Evolutionary conservation across 495 filamentous ascomycete genomes (phyloP).

Genomic region (Echria macrotheca): DNA sequence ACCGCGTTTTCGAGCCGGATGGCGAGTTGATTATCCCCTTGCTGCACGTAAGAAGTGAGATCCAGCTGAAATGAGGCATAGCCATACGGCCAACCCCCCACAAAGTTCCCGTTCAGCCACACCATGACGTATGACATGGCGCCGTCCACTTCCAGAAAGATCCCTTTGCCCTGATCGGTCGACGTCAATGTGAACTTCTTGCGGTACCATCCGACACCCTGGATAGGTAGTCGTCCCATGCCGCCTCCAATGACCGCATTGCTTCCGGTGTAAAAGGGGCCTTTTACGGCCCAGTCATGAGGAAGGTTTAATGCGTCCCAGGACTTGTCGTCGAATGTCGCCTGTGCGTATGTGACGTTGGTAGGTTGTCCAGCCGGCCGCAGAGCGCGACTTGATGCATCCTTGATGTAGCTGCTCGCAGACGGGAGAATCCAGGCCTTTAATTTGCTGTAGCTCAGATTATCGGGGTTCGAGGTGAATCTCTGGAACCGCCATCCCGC

Average conservation of each 20-base stretch:
- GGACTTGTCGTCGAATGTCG: slow-evolving; percentile 12
- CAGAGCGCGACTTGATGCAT: slow-evolving; percentile 6
- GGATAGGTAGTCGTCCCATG: slow-evolving; percentile 51
- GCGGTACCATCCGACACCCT: slow-evolving; percentile 49
- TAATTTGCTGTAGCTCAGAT: slow-evolving; percentile 17
- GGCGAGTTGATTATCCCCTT: slow-evolving; percentile 40
- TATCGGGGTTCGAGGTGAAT: slow-evolving; percentile 19
- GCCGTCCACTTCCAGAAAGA: slow-evolving; percentile 46
- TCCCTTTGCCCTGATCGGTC: slow-evolving; percentile 29
- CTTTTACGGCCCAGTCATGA: slow-evolving; percentile 50
- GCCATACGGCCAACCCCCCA: slow-evolving; percentile 48
- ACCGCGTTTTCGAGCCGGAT: slow-evolving; percentile 44
- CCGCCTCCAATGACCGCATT: slow-evolving; percentile 45
- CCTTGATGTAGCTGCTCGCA: slow-evolving; percentile 22
- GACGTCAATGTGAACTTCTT: slow-evolving; percentile 28
- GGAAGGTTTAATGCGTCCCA: slow-evolving; percentile 21
- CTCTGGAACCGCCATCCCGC: slow-evolving; percentile 23
- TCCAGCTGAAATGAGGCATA: slow-evolving; percentile 47
- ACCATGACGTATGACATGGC: slow-evolving; percentile 47
- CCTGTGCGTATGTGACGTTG: slow-evolving; percentile 10
- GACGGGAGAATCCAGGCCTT: slow-evolving; percentile 23
- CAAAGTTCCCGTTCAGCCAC: slow-evolving; percentile 46
- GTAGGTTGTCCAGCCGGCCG: slow-evolving; percentile 4
- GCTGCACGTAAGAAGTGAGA: slow-evolving; percentile 38
- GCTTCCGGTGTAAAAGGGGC: slow-evolving; percentile 33